phyloP scores from a whole-genome alignment of 2,329 filamentous ascomycete species.

The Epicoccum sorghinum region DNA sequence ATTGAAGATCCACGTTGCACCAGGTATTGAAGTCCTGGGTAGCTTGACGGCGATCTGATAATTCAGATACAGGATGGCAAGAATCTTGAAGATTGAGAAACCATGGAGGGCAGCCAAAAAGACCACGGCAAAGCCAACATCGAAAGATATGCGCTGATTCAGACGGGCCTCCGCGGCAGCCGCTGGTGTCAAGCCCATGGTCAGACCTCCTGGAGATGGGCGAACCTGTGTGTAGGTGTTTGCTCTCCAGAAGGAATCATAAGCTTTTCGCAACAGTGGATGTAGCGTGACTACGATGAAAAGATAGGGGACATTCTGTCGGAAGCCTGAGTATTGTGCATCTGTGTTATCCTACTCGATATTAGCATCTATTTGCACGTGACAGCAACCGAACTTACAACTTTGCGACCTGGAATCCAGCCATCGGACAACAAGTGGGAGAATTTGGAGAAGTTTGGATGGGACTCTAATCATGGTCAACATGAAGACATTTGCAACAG shows the following conservation, averaged over 20 bases:
- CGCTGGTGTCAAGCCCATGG: slow-evolving; percentile 51
- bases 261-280: slow-evolving; percentile 75
- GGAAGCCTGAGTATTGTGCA: slow-evolving; percentile 82
- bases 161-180: slow-evolving; percentile 60
- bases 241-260: slow-evolving; percentile 62
- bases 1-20: slow-evolving; percentile 88
- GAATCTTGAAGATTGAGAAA: slow-evolving; percentile 80
- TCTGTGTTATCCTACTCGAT: slow-evolving; percentile 79
- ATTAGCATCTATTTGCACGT: slow-evolving; percentile 9
- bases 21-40: slow-evolving; percentile 73
- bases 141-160: slow-evolving; percentile 77
- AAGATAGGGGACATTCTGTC: slow-evolving; percentile 84
- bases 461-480: slow-evolving; percentile 63
- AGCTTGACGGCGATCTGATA: slow-evolving; percentile 77
- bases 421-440: slow-evolving; percentile 74
- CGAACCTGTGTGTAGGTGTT: slow-evolving; percentile 53
- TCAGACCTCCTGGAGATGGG: slow-evolving; percentile 41
- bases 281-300: slow-evolving; percentile 75
- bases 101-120: slow-evolving; percentile 85
- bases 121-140: slow-evolving; percentile 78
- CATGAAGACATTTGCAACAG: neutral
- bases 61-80: slow-evolving; percentile 80
- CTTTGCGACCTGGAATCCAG: slow-evolving; percentile 91
- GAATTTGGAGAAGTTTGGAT: slow-evolving; percentile 81
- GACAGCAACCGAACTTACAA: slow-evolving; percentile 59